phyloP scores from a whole-genome alignment of 768 basidiomycete species.

The Brasilioporus rufonigricans region DNA sequence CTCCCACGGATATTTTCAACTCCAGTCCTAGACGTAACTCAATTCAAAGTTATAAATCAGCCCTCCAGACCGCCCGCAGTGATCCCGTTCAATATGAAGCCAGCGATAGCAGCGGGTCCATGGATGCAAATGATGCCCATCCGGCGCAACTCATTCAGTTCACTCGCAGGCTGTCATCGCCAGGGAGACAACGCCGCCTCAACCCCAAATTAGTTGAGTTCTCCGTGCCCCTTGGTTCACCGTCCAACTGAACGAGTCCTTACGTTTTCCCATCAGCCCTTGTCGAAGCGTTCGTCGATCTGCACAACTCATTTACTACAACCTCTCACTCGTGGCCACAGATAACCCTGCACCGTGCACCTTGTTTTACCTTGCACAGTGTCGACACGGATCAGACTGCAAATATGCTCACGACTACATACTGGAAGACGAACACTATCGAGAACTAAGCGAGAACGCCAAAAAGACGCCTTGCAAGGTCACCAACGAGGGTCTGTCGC shows the following conservation, averaged over 20 bases:
- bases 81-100: constrained; percentile 40
- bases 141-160: constrained; percentile 26
- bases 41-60: constrained; percentile 44
- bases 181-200: constrained; percentile 39
- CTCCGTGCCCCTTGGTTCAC: constrained; percentile 4
- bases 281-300: constrained; percentile 57
- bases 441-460: constrained; percentile 53
- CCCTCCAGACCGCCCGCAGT: constrained; percentile 20
- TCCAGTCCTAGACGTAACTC: constrained; percentile 19
- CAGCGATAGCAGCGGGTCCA: constrained; percentile 43
- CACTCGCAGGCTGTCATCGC: constrained; percentile 30
- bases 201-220: constrained; percentile 54
- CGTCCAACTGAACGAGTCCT: constrained; percentile 19
- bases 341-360: constrained; percentile 69
- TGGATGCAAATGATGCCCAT: constrained; percentile 41
- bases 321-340: constrained; percentile 1
- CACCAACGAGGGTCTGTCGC: constrained; percentile 50
- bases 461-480: constrained; percentile 62
- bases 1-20: constrained; percentile 13
- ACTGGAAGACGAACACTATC: constrained; percentile 50
- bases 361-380: constrained; percentile 59
- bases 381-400: constrained; percentile 57
- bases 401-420: constrained; percentile 64
- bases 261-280: constrained; percentile 36
- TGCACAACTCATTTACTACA: neutral